Conservation (phyloP, 73 alveolate genomes). For the Tetrahymena thermophila region DNA sequence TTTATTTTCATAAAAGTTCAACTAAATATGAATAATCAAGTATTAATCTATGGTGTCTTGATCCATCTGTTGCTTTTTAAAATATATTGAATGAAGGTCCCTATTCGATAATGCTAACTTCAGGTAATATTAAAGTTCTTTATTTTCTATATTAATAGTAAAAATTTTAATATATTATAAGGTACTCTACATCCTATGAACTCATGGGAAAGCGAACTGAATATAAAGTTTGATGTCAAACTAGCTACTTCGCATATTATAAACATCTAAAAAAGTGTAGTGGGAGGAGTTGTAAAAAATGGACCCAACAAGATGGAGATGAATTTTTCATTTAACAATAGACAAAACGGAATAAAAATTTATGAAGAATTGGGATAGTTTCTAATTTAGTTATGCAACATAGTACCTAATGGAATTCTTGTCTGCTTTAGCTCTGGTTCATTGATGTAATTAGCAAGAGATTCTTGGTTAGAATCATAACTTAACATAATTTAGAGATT, state of each 20-base stretch:
- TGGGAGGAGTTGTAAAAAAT: neutral
- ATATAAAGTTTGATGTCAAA: neutral
- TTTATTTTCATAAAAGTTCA: neutral
- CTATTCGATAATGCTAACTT: neutral
- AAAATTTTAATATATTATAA: neutral
- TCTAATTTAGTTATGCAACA: neutral
- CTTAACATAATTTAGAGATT: neutral
- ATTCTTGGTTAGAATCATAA: neutral
- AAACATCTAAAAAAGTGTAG: conserved; percentile 3
- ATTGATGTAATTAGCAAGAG: neutral
- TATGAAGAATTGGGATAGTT: neutral
- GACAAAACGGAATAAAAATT: conserved; percentile 6
- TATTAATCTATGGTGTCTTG: neutral
- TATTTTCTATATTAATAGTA: no score
- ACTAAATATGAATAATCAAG: neutral
- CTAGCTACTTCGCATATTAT: neutral
- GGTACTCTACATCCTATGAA: neutral
- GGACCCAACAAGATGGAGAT: neutral
- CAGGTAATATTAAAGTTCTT: no score
- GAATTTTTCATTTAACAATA: conserved; percentile 13
- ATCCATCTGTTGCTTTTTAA: neutral
- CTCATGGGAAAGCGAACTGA: neutral
- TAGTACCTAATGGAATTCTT: conserved; percentile 38
- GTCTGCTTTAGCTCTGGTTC: conserved; percentile 32
- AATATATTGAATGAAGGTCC: neutral